phyloP scores from a whole-genome alignment of 352 stramenopile species.

The Pythium chondricola region DNA sequence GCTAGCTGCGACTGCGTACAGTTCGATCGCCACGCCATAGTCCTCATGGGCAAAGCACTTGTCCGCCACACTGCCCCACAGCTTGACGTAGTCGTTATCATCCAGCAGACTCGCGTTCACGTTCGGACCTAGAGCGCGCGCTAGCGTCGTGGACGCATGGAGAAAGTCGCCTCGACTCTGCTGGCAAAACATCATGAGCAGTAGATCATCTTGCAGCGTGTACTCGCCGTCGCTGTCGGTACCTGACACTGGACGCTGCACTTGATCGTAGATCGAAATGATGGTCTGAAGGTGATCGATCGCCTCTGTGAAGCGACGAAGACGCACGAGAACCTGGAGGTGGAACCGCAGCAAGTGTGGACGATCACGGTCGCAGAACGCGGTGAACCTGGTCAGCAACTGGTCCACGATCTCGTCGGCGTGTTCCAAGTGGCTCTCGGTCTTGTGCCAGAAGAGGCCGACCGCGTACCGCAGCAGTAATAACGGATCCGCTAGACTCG shows the following conservation, averaged over 20 bases:
- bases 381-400: slow-evolving; percentile 45
- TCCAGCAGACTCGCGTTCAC: slow-evolving; percentile 22
- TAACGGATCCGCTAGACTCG: slow-evolving; percentile 52
- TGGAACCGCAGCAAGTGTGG: slow-evolving; percentile 49
- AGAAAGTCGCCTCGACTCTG: slow-evolving; percentile 52
- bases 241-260: background rate
- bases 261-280: slow-evolving; percentile 16
- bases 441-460: slow-evolving; percentile 49
- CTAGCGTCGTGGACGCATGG: slow-evolving; percentile 41
- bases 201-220: slow-evolving; percentile 35
- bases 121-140: slow-evolving; percentile 29
- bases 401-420: slow-evolving; percentile 51
- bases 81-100: slow-evolving; percentile 47
- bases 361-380: slow-evolving; percentile 57
- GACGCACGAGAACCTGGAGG: slow-evolving; percentile 52
- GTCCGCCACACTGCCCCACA: slow-evolving; percentile 46
- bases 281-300: slow-evolving; percentile 44
- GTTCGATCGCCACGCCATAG: slow-evolving; percentile 52
- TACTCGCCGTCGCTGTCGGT: slow-evolving; percentile 16
- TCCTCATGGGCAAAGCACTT: slow-evolving; percentile 68
- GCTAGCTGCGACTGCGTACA: slow-evolving; percentile 46
- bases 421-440: slow-evolving; percentile 40
- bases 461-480: slow-evolving; percentile 58
- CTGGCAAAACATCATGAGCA: slow-evolving; percentile 69
- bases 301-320: slow-evolving; percentile 45